phyloP scores from a whole-genome alignment of 2,329 filamentous ascomycete genomes.

The Aspergillus oerlinghausenensis region DNA sequence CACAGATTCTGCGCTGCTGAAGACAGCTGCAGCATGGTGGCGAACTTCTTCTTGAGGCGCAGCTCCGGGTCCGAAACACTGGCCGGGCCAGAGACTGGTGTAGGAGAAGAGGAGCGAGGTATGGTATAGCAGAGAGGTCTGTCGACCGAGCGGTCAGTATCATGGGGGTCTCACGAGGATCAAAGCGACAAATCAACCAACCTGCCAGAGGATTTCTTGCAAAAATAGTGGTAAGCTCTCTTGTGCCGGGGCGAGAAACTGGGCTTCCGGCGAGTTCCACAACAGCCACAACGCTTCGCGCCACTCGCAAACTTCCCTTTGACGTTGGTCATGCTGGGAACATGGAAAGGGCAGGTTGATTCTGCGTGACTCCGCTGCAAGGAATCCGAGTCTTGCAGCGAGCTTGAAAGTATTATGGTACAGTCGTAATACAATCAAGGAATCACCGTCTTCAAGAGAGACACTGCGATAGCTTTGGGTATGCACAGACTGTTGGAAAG shows the following conservation, averaged over 20 bases:
- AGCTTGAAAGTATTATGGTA: constrained; percentile 44
- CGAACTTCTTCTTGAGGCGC: constrained; percentile 41
- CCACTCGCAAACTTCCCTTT: constrained; percentile 32
- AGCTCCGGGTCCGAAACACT: constrained; percentile 39
- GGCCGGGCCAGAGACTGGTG: constrained; percentile 50
- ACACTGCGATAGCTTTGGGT: constrained; percentile 32
- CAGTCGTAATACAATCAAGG: constrained; percentile 38
- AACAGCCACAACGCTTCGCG: constrained; percentile 35
- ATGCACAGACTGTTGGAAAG: constrained; percentile 35
- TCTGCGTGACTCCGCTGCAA: constrained; percentile 38
- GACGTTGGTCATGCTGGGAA: constrained; percentile 19
- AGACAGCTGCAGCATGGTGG: constrained; percentile 42
- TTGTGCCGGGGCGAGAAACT: constrained; percentile 33
- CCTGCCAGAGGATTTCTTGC: constrained; percentile 42
- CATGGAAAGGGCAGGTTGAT: constrained; percentile 26
- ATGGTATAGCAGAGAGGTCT: constrained; percentile 44
- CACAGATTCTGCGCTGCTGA: constrained; percentile 38
- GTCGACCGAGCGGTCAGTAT: constrained; percentile 7
- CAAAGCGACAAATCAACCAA: constrained; percentile 20
- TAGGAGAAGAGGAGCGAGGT: constrained; percentile 49
- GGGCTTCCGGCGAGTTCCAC: constrained; percentile 36
- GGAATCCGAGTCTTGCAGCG: constrained; percentile 42
- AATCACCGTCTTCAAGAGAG: constrained; percentile 33
- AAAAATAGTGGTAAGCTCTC: constrained; percentile 33
- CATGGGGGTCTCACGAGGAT: not conserved